Evolutionary conservation across 441 rosid genomes (phyloP).

Genomic region (Monsonia emarginata): DNA sequence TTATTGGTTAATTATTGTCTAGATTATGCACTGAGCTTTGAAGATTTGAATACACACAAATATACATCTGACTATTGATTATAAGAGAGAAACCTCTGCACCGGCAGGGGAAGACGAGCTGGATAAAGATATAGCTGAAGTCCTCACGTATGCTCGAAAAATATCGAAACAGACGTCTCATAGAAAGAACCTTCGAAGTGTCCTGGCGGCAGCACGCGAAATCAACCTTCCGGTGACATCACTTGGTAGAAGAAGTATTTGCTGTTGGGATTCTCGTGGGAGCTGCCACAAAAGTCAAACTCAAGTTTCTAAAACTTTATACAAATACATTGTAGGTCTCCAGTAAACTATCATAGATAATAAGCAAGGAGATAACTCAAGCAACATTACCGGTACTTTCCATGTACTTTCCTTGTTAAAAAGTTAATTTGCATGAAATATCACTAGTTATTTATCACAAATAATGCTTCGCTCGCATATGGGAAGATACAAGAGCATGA

Average conservation of each 20-base stretch:
- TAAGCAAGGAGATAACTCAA: too few relatives aligned
- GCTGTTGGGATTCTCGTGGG: conserved; percentile 67
- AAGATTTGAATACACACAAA: too few relatives aligned
- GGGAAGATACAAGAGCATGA: too few relatives aligned
- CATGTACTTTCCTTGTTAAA: too few relatives aligned
- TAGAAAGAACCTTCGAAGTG: conserved; percentile 58
- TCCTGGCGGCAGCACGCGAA: conserved; percentile 73
- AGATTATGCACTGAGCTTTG: too few relatives aligned
- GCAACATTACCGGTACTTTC: too few relatives aligned
- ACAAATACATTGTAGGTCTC: not conserved
- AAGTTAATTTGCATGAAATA: too few relatives aligned
- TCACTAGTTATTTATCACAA: too few relatives aligned
- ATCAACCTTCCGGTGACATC: conserved; percentile 64
- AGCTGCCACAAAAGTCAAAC: conserved; percentile 38
- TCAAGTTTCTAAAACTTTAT: too few relatives aligned
- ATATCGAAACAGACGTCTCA: conserved; percentile 29
- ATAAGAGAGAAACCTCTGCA: not conserved
- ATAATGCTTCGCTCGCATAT: too few relatives aligned
- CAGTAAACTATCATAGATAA: not conserved
- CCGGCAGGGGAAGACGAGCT: too few relatives aligned
- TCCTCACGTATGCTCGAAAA: not conserved
- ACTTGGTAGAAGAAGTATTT: conserved; percentile 58
- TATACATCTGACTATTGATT: not conserved
- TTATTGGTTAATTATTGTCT: too few relatives aligned
- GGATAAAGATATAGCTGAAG: not conserved